Percentiles rank a stretch among this genome's conserved stretches.
Evolutionary conservation across 139 green algal species (phyloP).

Genomic region (Chlorella vulgaris): DNA sequence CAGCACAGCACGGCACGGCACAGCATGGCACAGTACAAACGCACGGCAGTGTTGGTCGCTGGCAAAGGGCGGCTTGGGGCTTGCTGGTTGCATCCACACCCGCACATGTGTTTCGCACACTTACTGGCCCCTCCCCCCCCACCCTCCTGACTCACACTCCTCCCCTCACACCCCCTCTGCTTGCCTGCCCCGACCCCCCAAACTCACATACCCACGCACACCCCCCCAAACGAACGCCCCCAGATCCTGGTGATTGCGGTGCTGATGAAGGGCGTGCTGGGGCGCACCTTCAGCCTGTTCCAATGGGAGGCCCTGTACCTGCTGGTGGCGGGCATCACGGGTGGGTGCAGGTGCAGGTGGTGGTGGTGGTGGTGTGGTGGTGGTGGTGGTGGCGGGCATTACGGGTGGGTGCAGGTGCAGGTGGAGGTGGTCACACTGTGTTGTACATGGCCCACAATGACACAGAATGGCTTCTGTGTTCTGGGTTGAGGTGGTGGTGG

Average conservation of each 20-base stretch:
- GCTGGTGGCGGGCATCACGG: slow-evolving; percentile 92
- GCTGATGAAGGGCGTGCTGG: slow-evolving; percentile 87
- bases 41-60: too few relatives aligned
- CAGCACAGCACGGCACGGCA: background rate
- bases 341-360: background rate
- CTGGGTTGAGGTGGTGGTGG: too few relatives aligned
- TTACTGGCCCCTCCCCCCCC: too few relatives aligned
- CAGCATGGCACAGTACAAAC: background rate
- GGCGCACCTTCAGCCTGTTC: slow-evolving; percentile 79
- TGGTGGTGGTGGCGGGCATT: slow-evolving; percentile 61
- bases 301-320: slow-evolving; percentile 96
- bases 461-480: too few relatives aligned
- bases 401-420: slow-evolving; percentile 46
- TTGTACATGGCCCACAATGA: too few relatives aligned
- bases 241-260: slow-evolving; percentile 88
- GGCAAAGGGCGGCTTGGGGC: too few relatives aligned
- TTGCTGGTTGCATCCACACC: too few relatives aligned
- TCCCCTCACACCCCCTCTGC: background rate
- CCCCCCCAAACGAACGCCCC: too few relatives aligned
- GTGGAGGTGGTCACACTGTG: background rate
- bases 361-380: background rate
- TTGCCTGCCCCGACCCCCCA: background rate
- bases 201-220: background rate
- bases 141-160: too few relatives aligned
- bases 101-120: too few relatives aligned